Evolutionary conservation across 768 basidiomycete species (phyloP), one percentile per base, ranked within the genome.

Genomic region (Rhodosporidiobolus sp.): DNA sequence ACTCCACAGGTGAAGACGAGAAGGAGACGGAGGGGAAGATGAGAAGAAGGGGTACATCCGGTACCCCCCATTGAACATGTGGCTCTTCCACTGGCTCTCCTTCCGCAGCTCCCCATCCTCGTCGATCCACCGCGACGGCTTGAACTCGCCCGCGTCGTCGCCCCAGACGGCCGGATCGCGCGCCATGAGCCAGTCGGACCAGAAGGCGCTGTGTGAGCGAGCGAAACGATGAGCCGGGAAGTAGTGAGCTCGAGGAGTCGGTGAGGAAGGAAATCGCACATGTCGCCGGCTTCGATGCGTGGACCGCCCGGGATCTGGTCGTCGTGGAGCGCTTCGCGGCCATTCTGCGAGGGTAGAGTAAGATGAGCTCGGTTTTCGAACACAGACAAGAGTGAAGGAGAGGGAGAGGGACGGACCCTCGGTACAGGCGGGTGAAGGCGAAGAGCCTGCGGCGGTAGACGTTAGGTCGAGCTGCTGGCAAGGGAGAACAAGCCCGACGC

Each of bases 121-220:
- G 32, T 68, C 69, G 53, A 75, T 63, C 73, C 73, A 75, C 3
- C 73, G 14, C 24, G 61, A 48, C n/a, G 73, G 73, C 43, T 60
- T 67, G 57, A 64, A 75, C 57, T 52, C 50, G 34, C 35, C 14
- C 1, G 69, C 65, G 28, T 70, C 69, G 3, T 20, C 35, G 2
- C 73, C 73, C 73, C 73, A 75, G 26, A 75, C 53, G 5, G 28
- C 5, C 58, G n/a, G 28, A 20, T 54, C 58, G 11, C 73, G 64
- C 1, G 35, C 73, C 55, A 64, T 50, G 4, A 22, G 55, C 65
- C 60, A 74, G 61, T 74, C 73, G 7, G 7, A 19, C 73, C 73
- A 74, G 32, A 43, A 43, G 38, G 38, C 38, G 38, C 38, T 43
- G 38, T 14, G n/a, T n/a, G n/a, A 43, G 14, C 7, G 38, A 43